Evolutionary conservation across 441 rosid genomes (phyloP).

Genomic region (Pelargonium cotyledonis): DNA sequence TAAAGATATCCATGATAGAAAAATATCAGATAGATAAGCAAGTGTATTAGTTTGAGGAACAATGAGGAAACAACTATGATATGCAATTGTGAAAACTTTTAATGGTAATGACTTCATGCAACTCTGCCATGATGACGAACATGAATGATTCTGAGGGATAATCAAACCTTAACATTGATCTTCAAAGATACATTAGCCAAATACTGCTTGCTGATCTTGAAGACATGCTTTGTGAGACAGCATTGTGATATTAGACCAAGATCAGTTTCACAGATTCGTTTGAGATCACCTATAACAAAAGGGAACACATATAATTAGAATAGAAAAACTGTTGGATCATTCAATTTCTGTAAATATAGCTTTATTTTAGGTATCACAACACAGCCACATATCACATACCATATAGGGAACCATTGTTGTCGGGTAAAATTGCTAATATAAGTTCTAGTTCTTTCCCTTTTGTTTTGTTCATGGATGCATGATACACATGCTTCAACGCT

Average conservation of each 20-base stretch:
- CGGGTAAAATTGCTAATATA: conserved; percentile 84
- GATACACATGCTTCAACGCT: conserved; percentile 81
- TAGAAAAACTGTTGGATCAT: neutral
- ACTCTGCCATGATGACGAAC: neutral
- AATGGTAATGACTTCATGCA: neutral
- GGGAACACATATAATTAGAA: conserved; percentile 6
- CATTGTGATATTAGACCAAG: conserved; percentile 84
- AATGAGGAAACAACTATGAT: no score
- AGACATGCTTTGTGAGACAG: conserved; percentile 78
- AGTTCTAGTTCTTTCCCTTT: conserved; percentile 96
- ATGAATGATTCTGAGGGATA: neutral
- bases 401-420: conserved; percentile 85
- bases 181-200: conserved; percentile 80
- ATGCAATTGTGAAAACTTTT: neutral
- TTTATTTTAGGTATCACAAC: neutral
- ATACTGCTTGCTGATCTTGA: conserved; percentile 87
- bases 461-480: conserved; percentile 70
- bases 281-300: conserved; percentile 57
- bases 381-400: conserved; percentile 37
- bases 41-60: neutral
- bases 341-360: neutral
- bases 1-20: neutral
- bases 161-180: conserved; percentile 77
- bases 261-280: conserved; percentile 91
- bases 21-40: neutral